Evolutionary conservation across 768 basidiomycete genomes (phyloP).

Genomic region (Mycena filopes): DNA sequence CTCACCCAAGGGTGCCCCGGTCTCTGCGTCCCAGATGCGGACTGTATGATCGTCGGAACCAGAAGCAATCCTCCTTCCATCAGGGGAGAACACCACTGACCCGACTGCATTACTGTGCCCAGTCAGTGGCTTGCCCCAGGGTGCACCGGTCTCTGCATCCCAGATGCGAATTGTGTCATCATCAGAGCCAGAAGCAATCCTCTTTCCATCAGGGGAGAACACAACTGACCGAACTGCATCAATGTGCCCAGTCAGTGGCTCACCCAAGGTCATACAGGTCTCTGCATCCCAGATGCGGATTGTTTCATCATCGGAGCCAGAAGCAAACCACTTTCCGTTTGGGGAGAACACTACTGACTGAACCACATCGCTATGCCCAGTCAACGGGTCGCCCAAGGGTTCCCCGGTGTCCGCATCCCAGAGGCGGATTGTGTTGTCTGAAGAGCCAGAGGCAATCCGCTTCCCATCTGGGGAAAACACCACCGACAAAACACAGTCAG

Average conservation of each 20-base stretch:
- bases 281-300: slow-evolving; percentile 1
- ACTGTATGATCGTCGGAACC: too few species aligned
- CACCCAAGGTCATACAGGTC: neutral
- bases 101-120: too few species aligned
- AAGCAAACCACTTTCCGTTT: neutral
- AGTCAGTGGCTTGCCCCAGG: neutral
- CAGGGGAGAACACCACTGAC: too few species aligned
- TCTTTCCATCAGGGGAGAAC: neutral
- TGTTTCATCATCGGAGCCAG: neutral
- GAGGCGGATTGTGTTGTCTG: neutral
- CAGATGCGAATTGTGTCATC: slow-evolving; percentile 40
- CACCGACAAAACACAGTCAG: neutral
- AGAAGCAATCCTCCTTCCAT: too few species aligned
- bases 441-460: too few species aligned
- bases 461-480: neutral
- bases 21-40: too few species aligned
- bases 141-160: slow-evolving; percentile 33
- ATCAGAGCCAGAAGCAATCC: neutral
- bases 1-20: too few species aligned
- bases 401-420: too few species aligned
- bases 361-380: neutral
- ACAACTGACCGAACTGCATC: neutral
- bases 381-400: too few species aligned
- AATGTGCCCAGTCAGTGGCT: neutral
- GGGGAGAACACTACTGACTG: neutral